A percentile compares a stretch with the other conserved stretches of the same genome.
Evolutionary conservation across 352 stramenopile genomes (phyloP).

Genomic region (Phytopythium montanum): DNA sequence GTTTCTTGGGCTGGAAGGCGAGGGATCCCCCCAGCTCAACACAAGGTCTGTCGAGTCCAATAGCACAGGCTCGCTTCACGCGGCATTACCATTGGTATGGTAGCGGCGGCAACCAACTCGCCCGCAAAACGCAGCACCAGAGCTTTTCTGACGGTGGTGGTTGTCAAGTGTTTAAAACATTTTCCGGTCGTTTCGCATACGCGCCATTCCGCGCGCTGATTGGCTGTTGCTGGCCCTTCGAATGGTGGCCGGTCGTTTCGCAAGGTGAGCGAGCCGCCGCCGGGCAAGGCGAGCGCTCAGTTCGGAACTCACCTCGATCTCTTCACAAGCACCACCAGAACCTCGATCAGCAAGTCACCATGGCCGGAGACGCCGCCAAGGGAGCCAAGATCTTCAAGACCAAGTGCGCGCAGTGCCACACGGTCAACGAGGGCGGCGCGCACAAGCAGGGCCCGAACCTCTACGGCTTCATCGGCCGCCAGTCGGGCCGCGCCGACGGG

Average conservation of each 20-base stretch:
- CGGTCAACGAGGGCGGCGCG: conserved; percentile 78
- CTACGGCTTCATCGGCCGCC: conserved; percentile 94
- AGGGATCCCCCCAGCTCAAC: too few species aligned
- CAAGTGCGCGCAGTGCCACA: conserved; percentile 96
- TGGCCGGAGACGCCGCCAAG: conserved; percentile 72
- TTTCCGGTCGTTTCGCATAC: conserved; percentile 5
- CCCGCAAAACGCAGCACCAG: too few species aligned
- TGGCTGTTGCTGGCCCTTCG: not conserved
- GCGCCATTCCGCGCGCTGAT: not conserved
- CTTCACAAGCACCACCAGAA: conserved; percentile 34
- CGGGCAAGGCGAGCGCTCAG: too few species aligned
- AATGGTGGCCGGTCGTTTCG: conserved; percentile 1
- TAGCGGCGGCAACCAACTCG: not conserved
- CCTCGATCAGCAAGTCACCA: not conserved
- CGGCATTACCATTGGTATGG: too few species aligned
- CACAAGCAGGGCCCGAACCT: conserved; percentile 99
- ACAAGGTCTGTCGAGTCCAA: too few species aligned
- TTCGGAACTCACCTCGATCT: conserved; percentile 46
- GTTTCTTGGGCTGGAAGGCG: not conserved
- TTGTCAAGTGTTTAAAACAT: conserved; percentile 4
- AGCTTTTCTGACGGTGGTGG: conserved; percentile 1
- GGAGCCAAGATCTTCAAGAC: conserved; percentile 97
- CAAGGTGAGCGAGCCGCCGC: too few species aligned
- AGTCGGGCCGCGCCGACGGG: conserved; percentile 94
- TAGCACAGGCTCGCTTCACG: too few species aligned